Conservation (phyloP, 169 alveolate species). For the Plasmodium reichenowi region DNA sequence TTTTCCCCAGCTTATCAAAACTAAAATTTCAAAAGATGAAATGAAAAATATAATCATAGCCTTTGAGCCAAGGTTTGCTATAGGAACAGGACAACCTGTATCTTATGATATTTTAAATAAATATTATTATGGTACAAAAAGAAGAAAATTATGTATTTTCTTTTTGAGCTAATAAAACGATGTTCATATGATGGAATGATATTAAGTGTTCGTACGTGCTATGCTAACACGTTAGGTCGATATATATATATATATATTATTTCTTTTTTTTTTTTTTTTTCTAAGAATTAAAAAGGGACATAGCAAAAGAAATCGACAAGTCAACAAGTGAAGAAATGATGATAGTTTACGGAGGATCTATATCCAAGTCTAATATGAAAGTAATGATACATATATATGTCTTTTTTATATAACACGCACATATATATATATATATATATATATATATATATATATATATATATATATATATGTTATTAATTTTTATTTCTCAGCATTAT, state of each 20-base stretch:
- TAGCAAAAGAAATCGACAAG: conserved; percentile 44
- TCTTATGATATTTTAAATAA: conserved; percentile 14
- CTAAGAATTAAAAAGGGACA: conserved; percentile 22
- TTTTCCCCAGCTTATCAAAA: conserved; percentile 33
- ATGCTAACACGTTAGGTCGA: background rate
- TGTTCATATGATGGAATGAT: background rate
- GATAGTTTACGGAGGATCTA: conserved; percentile 60
- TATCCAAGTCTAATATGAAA: conserved; percentile 33
- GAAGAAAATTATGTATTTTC: background rate
- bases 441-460: too few species aligned
- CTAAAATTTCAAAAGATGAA: conserved; percentile 34
- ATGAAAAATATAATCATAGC: conserved; percentile 61
- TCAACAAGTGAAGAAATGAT: conserved; percentile 26
- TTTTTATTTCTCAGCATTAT: conserved; percentile 22
- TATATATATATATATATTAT: conserved; percentile 7
- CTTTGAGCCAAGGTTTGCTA: conserved; percentile 61
- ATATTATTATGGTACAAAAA: conserved; percentile 30
- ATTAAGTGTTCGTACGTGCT: background rate
- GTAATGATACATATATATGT: background rate
- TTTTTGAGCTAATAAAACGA: background rate
- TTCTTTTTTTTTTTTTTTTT: conserved; percentile 2
- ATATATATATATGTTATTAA: background rate
- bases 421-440: background rate
- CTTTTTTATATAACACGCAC: background rate
- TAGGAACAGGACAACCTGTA: conserved; percentile 52